These are phyloP conservation scores for Trametes cubensis DNA, from an alignment of 768 basidiomycete species.

Conservation along the genomic window DNA sequence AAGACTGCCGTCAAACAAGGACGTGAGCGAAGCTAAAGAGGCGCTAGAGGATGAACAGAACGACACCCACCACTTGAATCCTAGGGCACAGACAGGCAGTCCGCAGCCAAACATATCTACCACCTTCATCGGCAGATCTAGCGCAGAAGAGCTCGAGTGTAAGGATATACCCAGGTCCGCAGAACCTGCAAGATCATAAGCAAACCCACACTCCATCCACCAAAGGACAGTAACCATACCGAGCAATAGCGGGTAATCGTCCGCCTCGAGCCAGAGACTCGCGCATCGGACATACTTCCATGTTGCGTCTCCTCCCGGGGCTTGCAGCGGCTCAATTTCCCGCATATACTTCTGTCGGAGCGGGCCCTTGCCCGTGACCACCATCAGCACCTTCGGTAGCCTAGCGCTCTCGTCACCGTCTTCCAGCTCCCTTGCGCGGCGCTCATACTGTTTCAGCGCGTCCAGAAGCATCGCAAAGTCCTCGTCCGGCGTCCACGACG, in stretches of 20 bases:
- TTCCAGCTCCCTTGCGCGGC: constrained; percentile 46
- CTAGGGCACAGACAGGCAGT: constrained; percentile 88
- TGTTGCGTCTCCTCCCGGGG: constrained; percentile 26
- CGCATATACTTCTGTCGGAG: constrained; percentile 73
- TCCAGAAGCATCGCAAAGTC: constrained; percentile 85
- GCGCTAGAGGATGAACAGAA: not conserved
- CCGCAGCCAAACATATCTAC: constrained; percentile 99
- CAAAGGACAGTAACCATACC: constrained; percentile 45
- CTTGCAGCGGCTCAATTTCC: constrained; percentile 59
- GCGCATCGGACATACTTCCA: constrained; percentile 83
- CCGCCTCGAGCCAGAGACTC: constrained; percentile 86
- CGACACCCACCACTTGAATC: constrained; percentile 75
- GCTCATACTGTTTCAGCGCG: constrained; percentile 74
- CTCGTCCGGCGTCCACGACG: constrained; percentile 97
- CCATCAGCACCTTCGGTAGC: constrained; percentile 77
- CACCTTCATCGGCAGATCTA: constrained; percentile 98
- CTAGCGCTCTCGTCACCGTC: constrained; percentile 3
- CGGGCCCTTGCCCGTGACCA: constrained; percentile 92
- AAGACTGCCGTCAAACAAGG: constrained; percentile 50
- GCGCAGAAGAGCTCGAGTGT: constrained; percentile 85
- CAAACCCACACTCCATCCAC: not conserved
- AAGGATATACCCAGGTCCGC: constrained; percentile 91
- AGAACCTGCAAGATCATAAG: constrained; percentile 54
- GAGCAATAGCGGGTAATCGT: constrained; percentile 86
- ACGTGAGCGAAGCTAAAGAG: not conserved